phyloP scores from a whole-genome alignment of 2,329 filamentous ascomycete species.

The Aspergillus neotritici region DNA sequence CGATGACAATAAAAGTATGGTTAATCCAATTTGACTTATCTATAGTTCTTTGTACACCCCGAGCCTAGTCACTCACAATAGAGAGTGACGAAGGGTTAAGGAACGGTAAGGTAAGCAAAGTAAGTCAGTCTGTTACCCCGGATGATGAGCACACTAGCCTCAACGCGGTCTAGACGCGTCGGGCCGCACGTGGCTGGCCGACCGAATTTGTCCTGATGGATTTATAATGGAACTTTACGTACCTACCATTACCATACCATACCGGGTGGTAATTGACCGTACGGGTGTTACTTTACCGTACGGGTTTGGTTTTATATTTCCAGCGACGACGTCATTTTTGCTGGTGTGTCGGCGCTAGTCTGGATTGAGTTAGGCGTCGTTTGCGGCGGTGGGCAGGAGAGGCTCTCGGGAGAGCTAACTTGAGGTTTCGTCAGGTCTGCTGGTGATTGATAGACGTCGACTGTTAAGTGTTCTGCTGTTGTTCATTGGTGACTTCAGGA shows the following conservation, averaged over 20 bases:
- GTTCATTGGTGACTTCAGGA: too few relatives aligned
- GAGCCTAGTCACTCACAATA: too few relatives aligned
- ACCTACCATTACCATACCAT: too few relatives aligned
- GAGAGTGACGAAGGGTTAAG: too few relatives aligned
- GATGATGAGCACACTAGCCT: constrained; percentile 14
- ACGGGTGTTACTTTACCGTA: background rate
- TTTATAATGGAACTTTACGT: too few relatives aligned
- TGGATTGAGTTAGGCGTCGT: background rate
- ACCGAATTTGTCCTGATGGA: background rate
- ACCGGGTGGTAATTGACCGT: background rate
- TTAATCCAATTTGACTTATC: too few relatives aligned
- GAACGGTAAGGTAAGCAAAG: too few relatives aligned
- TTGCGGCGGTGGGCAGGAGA: constrained; percentile 5
- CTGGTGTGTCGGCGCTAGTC: background rate
- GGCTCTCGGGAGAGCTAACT: too few relatives aligned
- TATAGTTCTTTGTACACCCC: too few relatives aligned
- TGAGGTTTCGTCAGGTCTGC: background rate
- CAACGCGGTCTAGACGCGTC: constrained; percentile 5
- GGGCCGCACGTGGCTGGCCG: constrained; percentile 17
- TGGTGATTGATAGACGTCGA: background rate
- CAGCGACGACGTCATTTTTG: constrained; percentile 13
- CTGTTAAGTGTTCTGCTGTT: background rate
- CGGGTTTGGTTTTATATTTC: too few relatives aligned
- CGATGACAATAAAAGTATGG: too few relatives aligned
- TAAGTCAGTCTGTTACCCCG: constrained; percentile 11